Conservation (phyloP, 345 rosid species). For the Salix purpurea region DNA sequence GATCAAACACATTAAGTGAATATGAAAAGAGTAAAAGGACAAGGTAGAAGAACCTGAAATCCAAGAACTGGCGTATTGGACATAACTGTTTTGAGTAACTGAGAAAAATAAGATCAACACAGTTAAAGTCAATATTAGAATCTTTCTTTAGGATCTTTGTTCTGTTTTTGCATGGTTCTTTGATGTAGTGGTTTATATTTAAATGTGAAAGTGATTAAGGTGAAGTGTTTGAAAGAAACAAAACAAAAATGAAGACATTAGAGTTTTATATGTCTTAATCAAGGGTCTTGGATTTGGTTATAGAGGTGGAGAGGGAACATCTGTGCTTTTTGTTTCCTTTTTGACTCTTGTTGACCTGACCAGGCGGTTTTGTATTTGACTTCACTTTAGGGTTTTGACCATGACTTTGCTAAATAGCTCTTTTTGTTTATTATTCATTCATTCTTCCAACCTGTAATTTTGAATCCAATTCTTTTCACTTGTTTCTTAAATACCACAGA, state of each 20-base stretch:
- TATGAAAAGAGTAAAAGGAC: neutral
- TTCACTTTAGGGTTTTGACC: neutral
- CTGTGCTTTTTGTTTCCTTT: neutral
- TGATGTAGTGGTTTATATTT: neutral
- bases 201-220: neutral
- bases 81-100: constrained; percentile 6
- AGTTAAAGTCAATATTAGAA: neutral
- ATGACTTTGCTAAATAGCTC: neutral
- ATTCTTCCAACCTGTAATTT: neutral
- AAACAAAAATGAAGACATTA: neutral
- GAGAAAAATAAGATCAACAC: constrained; percentile 11
- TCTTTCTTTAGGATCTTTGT: neutral
- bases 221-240: neutral
- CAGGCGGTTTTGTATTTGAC: neutral
- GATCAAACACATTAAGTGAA: neutral
- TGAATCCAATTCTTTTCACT: neutral
- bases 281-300: neutral
- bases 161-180: neutral
- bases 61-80: constrained; percentile 1
- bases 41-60: neutral
- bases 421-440: neutral
- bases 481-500: neutral
- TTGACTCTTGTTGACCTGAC: constrained; percentile 2
- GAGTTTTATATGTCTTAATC: neutral
- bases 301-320: neutral